Base-by-base conservation (phyloP, 805 yeast genomes). In the Candida michaelii region DNA sequence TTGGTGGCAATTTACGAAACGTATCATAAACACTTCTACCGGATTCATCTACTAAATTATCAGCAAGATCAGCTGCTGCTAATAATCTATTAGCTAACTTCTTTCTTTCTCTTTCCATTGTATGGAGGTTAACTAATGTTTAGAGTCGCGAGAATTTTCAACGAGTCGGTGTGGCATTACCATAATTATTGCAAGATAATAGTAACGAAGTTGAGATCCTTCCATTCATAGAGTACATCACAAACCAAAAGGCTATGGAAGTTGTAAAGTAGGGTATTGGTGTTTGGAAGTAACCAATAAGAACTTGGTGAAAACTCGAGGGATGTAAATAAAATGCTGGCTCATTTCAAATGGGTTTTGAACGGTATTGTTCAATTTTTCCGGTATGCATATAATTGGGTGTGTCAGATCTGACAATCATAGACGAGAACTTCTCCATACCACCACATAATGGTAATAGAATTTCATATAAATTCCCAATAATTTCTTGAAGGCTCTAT, bases 1-100 rank as follows among this genome's bases (percentile, higher is more conserved):
- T 74, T 46, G 76, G 79, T 1, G 97, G 97, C 27, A 90, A 74
- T 32, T 80, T 74, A 47, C 82, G 85, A 63, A 87, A 87, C 27
- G 80, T 80, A 39, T 65, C 73, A 38, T 74, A 71, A 36, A 79
- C 71, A 34, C 65, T 67, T 32, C 69, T 56, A 18, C 78, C 83
- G 3, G 60, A 60, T 1, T 49, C 42, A 55, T 76, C 79, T 27
- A 58, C 60, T 46, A 76, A 56, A 46, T 55, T 54, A 45, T 67
- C 67, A 19, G 76, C 54, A 35, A 64, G 65, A 35, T 73, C 77
- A 46, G 62, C 66, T 23, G 65, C 54, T 19, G 52, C 50, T 30
- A 49, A 56, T 36, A 69, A 57, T 40, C 65, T 56, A 36, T 56
- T 54, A 40, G 59, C 55, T 32, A 70, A 58, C 55, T 66, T 69